Percentiles rank a stretch among this genome's conserved stretches.
phyloP scores from a whole-genome alignment of 2,329 filamentous ascomycete species.

The Chaetoscypha palmicola region DNA sequence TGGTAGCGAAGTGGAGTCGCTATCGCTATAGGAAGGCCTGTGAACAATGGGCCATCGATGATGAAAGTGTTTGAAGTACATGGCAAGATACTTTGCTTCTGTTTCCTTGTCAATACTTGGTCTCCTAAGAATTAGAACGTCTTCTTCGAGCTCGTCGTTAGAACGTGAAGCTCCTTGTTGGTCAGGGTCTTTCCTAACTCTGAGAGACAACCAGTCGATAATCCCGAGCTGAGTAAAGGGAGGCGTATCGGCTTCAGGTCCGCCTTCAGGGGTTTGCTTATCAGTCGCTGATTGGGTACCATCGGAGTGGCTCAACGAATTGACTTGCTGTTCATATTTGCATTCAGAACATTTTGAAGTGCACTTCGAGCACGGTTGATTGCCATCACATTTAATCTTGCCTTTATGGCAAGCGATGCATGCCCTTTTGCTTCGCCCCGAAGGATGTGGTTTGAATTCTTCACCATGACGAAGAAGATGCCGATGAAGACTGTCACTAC shows the following conservation, averaged over 20 bases:
- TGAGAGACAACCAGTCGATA: not conserved
- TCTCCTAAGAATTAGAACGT: not conserved
- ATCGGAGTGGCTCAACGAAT: not conserved
- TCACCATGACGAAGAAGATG: constrained; percentile 25
- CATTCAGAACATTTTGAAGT: constrained; percentile 35
- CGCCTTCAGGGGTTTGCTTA: not conserved
- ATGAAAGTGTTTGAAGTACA: constrained; percentile 37
- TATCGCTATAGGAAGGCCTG: constrained; percentile 31
- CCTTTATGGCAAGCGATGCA: constrained; percentile 40
- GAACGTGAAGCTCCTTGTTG: too few species aligned
- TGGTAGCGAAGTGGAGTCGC: constrained; percentile 27
- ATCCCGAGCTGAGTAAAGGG: not conserved
- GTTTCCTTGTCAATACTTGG: not conserved
- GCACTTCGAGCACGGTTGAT: constrained; percentile 35
- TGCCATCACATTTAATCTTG: constrained; percentile 40
- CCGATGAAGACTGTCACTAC: constrained; percentile 25
- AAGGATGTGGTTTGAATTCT: constrained; percentile 18
- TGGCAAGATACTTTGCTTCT: constrained; percentile 19
- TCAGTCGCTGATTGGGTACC: not conserved
- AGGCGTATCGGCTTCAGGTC: too few species aligned
- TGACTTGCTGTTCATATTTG: constrained; percentile 25
- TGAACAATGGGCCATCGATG: constrained; percentile 38
- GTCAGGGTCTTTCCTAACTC: not conserved
- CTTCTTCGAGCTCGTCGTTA: too few species aligned
- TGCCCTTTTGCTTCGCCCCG: constrained; percentile 33